Conservation (phyloP, 2,329 filamentous ascomycete genomes). For the Emericellopsis atlantica region DNA sequence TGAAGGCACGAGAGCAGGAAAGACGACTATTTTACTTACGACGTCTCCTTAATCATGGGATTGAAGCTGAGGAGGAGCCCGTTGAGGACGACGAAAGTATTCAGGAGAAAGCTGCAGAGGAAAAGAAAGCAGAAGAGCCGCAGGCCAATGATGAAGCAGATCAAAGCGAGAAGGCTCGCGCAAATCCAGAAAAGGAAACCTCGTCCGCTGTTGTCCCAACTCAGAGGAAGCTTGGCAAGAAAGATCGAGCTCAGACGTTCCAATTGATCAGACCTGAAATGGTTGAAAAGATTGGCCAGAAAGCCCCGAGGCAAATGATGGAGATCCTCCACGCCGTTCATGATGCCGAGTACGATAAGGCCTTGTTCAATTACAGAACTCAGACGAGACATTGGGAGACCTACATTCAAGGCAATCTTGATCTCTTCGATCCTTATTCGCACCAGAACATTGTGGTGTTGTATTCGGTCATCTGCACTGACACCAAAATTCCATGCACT, state of each 20-base stretch:
- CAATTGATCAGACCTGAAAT: slow-evolving; percentile 90
- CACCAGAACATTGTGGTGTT: slow-evolving; percentile 95
- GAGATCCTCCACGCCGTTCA: slow-evolving; percentile 92
- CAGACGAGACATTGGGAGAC: slow-evolving; percentile 95
- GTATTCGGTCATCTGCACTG: slow-evolving; percentile 86
- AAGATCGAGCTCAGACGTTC: slow-evolving; percentile 49
- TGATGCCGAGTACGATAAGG: slow-evolving; percentile 93
- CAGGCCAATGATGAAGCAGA: not conserved
- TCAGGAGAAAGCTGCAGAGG: slow-evolving; percentile 16
- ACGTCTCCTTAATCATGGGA: slow-evolving; percentile 65
- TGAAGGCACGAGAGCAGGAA: slow-evolving; percentile 86
- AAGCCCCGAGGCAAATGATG: slow-evolving; percentile 74
- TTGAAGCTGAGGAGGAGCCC: slow-evolving; percentile 32
- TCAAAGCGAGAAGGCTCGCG: not conserved
- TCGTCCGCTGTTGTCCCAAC: too few species aligned
- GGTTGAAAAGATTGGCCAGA: slow-evolving; percentile 73
- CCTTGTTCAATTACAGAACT: slow-evolving; percentile 82
- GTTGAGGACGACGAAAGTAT: slow-evolving; percentile 45
- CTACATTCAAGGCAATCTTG: slow-evolving; percentile 76
- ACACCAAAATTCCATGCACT: slow-evolving; percentile 83
- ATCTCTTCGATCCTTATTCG: slow-evolving; percentile 86
- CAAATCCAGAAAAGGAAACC: not conserved
- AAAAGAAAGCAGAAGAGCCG: not conserved
- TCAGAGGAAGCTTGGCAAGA: too few species aligned
- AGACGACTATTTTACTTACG: slow-evolving; percentile 71